These are phyloP conservation scores for Peterozyma xylosa DNA, from an alignment of 805 yeast species.

Conservation along the genomic window DNA sequence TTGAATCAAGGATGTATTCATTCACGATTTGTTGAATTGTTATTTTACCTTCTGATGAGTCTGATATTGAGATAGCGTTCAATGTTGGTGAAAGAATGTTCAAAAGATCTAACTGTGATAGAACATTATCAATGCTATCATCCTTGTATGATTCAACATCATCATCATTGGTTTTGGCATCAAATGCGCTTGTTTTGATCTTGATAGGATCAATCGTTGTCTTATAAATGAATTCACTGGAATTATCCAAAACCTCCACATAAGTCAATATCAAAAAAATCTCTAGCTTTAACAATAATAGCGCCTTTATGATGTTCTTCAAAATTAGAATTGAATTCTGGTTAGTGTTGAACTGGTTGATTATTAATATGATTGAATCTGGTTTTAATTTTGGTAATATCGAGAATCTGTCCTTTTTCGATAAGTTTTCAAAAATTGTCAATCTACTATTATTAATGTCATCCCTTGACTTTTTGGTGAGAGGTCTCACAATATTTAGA, in stretches of 20 bases:
- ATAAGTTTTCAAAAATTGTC: not conserved
- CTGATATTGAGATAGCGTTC: too few relatives aligned
- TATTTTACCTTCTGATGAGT: too few relatives aligned
- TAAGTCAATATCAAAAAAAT: slow-evolving; percentile 8
- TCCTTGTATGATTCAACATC: not conserved
- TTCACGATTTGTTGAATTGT: not conserved
- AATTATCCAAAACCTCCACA: not conserved
- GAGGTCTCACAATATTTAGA: not conserved
- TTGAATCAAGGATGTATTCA: not conserved
- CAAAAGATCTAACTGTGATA: not conserved
- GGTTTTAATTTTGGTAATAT: slow-evolving; percentile 10
- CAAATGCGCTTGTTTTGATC: not conserved
- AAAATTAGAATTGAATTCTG: slow-evolving; percentile 15
- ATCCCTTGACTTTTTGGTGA: not conserved
- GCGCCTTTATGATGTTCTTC: slow-evolving; percentile 20
- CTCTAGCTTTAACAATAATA: slow-evolving; percentile 20
- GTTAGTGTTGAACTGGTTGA: slow-evolving; percentile 18
- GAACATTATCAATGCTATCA: not conserved
- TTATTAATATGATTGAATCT: slow-evolving; percentile 15
- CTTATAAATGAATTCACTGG: not conserved
- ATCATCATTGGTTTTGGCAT: not conserved
- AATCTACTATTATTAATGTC: not conserved
- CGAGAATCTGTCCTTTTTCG: not conserved
- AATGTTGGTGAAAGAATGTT: too few relatives aligned
- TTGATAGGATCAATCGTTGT: not conserved